A percentile compares a stretch with the other conserved stretches of the same genome.
phyloP scores from a whole-genome alignment of 805 yeast species.

The Pichia cephalocereana region DNA sequence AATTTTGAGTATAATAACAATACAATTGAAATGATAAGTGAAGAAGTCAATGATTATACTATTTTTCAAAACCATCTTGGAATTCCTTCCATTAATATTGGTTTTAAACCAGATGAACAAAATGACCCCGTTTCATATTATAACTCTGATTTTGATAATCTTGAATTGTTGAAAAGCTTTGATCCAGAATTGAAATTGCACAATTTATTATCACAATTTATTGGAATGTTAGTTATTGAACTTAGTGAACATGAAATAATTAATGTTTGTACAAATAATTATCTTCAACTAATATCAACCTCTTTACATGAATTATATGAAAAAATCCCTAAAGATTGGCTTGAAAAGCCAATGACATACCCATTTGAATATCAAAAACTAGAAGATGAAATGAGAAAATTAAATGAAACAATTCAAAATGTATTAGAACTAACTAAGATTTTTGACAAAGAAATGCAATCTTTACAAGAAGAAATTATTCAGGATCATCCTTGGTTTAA shows the following conservation, averaged over 20 bases:
- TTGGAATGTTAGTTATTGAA: constrained; percentile 45
- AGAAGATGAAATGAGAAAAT: constrained; percentile 28
- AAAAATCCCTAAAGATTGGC: constrained; percentile 26
- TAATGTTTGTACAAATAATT: constrained; percentile 36
- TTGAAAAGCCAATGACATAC: constrained; percentile 10
- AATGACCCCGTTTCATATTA: constrained; percentile 46
- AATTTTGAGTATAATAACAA: constrained; percentile 34
- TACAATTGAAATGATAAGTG: constrained; percentile 34
- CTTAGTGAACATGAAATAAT: constrained; percentile 52
- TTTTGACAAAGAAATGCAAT: constrained; percentile 16
- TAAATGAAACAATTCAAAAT: constrained; percentile 2
- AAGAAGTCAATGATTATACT: constrained; percentile 42
- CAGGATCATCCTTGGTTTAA: constrained; percentile 77
- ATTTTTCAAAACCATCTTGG: constrained; percentile 62
- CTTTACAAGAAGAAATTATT: constrained; percentile 40
- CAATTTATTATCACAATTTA: constrained; percentile 47
- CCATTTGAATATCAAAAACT: constrained; percentile 1
- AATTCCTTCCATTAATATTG: constrained; percentile 49
- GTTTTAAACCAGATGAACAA: constrained; percentile 28
- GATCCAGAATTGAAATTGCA: constrained; percentile 43
- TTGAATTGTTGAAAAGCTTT: constrained; percentile 42
- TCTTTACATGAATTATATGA: constrained; percentile 25
- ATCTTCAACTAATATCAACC: constrained; percentile 33
- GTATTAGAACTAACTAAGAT: constrained; percentile 7
- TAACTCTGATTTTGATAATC: constrained; percentile 52